These are phyloP conservation scores for Saturnispora quitensis DNA, from an alignment of 805 yeast species.

Conservation along the genomic window DNA sequence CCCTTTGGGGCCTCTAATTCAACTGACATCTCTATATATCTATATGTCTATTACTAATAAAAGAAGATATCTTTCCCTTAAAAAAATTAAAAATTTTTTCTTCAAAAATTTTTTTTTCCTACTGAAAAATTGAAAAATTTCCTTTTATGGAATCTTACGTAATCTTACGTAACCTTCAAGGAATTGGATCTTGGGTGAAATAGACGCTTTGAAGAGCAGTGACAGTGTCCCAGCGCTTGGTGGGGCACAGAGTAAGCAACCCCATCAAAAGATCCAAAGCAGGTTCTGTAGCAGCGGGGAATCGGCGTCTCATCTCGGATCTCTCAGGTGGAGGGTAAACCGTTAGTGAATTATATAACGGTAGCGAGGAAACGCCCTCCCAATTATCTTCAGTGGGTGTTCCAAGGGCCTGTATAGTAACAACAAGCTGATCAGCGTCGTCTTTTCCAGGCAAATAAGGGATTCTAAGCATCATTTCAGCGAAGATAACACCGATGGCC, in stretches of 20 bases:
- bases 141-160: background rate
- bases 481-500: slow-evolving; percentile 96
- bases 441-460: slow-evolving; percentile 93
- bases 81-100: background rate
- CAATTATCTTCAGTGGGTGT: slow-evolving; percentile 89
- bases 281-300: slow-evolving; percentile 81
- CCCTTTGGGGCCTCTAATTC: slow-evolving; percentile 2
- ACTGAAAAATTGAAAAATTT: background rate
- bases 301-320: slow-evolving; percentile 70
- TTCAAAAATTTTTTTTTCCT: background rate
- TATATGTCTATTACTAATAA: background rate
- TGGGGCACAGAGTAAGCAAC: slow-evolving; percentile 72
- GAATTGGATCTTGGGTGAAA: slow-evolving; percentile 65
- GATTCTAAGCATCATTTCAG: slow-evolving; percentile 88
- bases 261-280: slow-evolving; percentile 70
- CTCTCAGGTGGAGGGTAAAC: slow-evolving; percentile 79
- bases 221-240: slow-evolving; percentile 55
- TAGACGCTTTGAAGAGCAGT: slow-evolving; percentile 56
- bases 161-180: slow-evolving; percentile 24
- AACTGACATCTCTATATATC: background rate
- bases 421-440: slow-evolving; percentile 81
- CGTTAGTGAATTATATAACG: slow-evolving; percentile 62
- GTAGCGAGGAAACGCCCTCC: slow-evolving; percentile 81
- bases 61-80: background rate
- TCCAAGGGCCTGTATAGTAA: slow-evolving; percentile 92